phyloP scores from a whole-genome alignment of 2,329 filamentous ascomycete species.

The Colletotrichum sp. region DNA sequence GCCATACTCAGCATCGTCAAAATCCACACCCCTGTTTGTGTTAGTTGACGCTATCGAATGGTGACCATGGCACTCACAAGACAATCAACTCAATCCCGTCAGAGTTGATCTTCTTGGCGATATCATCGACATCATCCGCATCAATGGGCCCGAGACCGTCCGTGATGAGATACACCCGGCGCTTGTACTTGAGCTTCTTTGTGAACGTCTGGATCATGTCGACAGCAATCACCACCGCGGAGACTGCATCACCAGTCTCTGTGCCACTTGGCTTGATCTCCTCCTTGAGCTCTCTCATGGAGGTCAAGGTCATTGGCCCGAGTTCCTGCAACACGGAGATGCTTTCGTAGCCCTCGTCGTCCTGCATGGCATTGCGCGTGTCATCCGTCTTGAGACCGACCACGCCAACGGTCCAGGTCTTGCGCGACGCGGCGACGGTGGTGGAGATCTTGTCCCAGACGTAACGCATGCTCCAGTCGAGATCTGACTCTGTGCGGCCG shows the following conservation, averaged over 20 bases:
- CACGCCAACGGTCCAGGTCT: conserved; percentile 76
- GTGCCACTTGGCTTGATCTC: conserved; percentile 72
- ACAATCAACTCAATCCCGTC: conserved; percentile 79
- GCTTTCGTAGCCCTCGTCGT: conserved; percentile 78
- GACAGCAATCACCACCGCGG: conserved; percentile 83
- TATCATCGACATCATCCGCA: conserved; percentile 70
- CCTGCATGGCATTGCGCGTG: conserved; percentile 71
- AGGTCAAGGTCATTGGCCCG: conserved; percentile 65
- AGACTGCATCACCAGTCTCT: conserved; percentile 80
- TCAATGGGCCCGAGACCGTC: conserved; percentile 79
- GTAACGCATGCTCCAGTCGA: conserved; percentile 90
- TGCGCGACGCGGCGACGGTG: conserved; percentile 70
- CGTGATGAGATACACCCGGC: conserved; percentile 84
- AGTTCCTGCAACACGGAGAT: conserved; percentile 80
- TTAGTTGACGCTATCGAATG: not conserved
- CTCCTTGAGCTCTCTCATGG: conserved; percentile 68
- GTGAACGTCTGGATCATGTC: conserved; percentile 84
- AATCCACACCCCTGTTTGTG: conserved; percentile 74
- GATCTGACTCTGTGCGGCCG: conserved; percentile 77
- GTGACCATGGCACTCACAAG: conserved; percentile 60
- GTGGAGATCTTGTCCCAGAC: conserved; percentile 89
- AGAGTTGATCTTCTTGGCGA: conserved; percentile 75
- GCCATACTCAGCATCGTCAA: conserved; percentile 88
- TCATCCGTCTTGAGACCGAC: conserved; percentile 83
- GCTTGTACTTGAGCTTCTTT: conserved; percentile 80